A percentile compares a stretch with the other conserved stretches of the same genome.
phyloP scores from a whole-genome alignment of 345 rosid genomes.

The Eucalyptus marginata region DNA sequence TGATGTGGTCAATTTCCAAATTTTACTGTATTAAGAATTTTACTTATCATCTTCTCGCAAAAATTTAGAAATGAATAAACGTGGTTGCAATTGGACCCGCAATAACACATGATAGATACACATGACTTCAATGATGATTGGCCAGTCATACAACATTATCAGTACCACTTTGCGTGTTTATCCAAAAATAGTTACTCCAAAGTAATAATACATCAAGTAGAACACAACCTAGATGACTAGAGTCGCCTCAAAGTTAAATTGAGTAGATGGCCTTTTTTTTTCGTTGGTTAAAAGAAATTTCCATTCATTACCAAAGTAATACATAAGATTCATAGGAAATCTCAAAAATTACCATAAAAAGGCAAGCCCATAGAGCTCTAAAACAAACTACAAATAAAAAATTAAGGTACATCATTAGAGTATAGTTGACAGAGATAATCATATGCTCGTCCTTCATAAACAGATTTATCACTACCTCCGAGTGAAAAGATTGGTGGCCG shows the following conservation, averaged over 20 bases:
- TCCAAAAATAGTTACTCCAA: background rate
- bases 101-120: background rate
- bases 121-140: background rate
- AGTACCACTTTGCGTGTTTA: background rate
- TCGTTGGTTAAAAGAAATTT: no score
- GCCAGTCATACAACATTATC: background rate
- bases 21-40: background rate
- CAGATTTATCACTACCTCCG: no score
- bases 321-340: no score
- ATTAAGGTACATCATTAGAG: no score
- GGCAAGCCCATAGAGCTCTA: no score
- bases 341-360: no score
- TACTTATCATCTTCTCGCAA: background rate
- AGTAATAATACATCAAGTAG: background rate
- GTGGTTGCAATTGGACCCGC: background rate
- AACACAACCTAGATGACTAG: background rate
- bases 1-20: background rate
- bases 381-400: no score
- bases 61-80: background rate
- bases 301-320: no score
- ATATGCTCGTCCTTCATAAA: no score
- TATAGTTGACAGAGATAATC: no score
- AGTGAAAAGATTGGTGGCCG: accelerated
- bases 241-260: background rate
- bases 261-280: background rate